Base-by-base conservation (phyloP, 2,329 filamentous ascomycete species). In the Neocatenulostroma microsporum region DNA sequence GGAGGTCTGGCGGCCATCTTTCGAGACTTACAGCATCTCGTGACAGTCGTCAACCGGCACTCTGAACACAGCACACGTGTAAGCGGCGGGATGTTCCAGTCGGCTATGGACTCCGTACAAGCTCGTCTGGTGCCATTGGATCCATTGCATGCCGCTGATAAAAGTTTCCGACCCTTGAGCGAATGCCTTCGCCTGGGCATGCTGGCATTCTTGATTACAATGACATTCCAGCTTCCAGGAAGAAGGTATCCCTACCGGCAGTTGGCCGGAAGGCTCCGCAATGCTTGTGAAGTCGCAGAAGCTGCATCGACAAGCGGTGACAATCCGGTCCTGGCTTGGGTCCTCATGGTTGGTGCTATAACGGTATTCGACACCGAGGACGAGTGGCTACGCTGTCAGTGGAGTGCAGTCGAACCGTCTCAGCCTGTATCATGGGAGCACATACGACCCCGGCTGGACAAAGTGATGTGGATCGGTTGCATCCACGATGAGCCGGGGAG, bases 151-250 rank as follows among this genome's bases (percentile, higher is more conserved):
- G 7, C 15, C 21, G 7, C n/a, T 4, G 11, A 14, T 14, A 7
- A 10, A 7, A 13, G 18, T 15, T 13, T 36, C 33, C 14, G n/a
- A n/a, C n/a, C n/a, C n/a, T n/a, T n/a, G n/a, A n/a, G n/a, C n/a
- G 33, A 36, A 21, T 15, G 23, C 13, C 23, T 36, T n/a, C 23
- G 33, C 5, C 13, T 36, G 17, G 33, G 33, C 24, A 36, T 36
- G 33, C 23, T 36, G 14, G 33, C 33, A 12, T 28, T 19, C 11
- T 18, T 36, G 10, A 28, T n/a, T n/a, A n/a, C 33, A 3, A 18
- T 21, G 3, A 34, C 20, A 10, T 34, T 34, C 11, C 31, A 26
- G 20, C 15, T 34, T 9, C 8, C 33, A 6, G 33, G 33, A 7
- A 11, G 33, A 5, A 19, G 14, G 15, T 8, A 27, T 20, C 11